Evolutionary conservation across 2,329 filamentous ascomycete species (phyloP).

Genomic region (Colletotrichum somersetense): DNA sequence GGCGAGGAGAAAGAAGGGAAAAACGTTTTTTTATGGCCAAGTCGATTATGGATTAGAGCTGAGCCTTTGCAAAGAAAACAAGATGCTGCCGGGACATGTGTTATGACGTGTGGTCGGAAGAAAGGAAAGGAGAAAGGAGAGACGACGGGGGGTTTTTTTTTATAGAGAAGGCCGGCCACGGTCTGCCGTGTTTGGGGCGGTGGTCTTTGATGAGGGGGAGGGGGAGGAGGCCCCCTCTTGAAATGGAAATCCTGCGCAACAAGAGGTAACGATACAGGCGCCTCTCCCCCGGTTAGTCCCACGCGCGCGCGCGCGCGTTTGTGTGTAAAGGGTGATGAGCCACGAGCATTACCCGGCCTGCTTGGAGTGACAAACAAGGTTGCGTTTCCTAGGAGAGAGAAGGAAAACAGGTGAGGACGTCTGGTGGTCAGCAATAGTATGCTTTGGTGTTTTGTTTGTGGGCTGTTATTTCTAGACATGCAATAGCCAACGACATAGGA

Average conservation of each 20-base stretch:
- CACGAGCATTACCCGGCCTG: background rate
- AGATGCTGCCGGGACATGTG: constrained; percentile 4
- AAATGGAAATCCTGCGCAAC: constrained; percentile 32
- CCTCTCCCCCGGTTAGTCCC: constrained; percentile 16
- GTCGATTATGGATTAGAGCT: constrained; percentile 4
- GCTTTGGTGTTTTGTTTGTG: background rate
- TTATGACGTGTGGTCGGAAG: background rate
- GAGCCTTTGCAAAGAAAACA: constrained; percentile 4
- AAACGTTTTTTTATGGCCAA: constrained; percentile 13
- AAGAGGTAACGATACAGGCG: constrained; percentile 49
- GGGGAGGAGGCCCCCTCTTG: background rate
- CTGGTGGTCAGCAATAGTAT: background rate
- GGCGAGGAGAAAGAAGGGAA: constrained; percentile 25
- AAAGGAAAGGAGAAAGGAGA: background rate
- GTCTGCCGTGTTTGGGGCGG: background rate
- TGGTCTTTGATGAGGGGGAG: background rate
- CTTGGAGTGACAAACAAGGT: background rate
- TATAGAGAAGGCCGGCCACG: background rate
- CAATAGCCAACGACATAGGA: constrained; percentile 5
- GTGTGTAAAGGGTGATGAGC: background rate
- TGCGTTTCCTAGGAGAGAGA: background rate
- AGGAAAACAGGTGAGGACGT: background rate
- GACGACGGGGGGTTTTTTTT: background rate
- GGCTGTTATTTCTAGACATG: background rate
- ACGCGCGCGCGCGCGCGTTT: too few species aligned